Percentiles rank a stretch among this genome's conserved stretches.
These are phyloP conservation scores for Eudorina sp. DNA, from an alignment of 139 green algal species.

Conservation along the genomic window DNA sequence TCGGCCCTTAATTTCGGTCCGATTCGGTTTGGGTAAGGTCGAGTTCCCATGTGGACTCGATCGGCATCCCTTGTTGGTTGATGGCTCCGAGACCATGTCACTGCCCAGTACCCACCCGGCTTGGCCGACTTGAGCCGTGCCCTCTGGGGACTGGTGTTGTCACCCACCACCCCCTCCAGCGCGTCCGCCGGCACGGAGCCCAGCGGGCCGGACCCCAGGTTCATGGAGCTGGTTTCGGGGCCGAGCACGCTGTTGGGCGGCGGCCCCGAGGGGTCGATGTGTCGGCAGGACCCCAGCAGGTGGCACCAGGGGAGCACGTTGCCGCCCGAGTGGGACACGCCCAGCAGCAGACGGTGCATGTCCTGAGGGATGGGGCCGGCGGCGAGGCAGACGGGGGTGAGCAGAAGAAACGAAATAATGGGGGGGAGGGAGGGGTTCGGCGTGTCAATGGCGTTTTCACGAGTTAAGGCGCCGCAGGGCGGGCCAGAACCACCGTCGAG, in stretches of 20 bases:
- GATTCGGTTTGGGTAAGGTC: no score
- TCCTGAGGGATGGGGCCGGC: background rate
- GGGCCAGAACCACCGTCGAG: no score
- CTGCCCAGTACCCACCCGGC: background rate
- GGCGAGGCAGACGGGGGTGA: background rate
- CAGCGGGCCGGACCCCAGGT: background rate
- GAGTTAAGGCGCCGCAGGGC: no score
- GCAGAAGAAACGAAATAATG: no score
- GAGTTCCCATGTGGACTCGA: no score
- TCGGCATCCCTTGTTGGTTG: no score
- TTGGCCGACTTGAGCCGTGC: conserved; percentile 1
- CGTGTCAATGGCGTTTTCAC: no score
- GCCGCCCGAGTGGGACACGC: conserved; percentile 24
- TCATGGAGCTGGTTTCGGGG: background rate
- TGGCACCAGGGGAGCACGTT: conserved; percentile 53
- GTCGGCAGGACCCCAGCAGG: conserved; percentile 43
- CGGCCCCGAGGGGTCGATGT: conserved; percentile 40
- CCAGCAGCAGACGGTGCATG: conserved; percentile 50
- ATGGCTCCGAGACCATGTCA: no score
- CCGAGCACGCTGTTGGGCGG: conserved; percentile 3
- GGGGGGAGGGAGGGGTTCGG: no score
- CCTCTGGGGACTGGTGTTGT: conserved; percentile 3
- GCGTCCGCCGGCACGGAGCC: background rate
- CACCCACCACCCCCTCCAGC: background rate
- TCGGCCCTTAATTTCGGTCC: no score